A percentile compares a stretch with the other conserved stretches of the same genome.
These are phyloP conservation scores for Apiospora rasikravindrae DNA, from an alignment of 2,329 filamentous ascomycete genomes.

Conservation along the genomic window DNA sequence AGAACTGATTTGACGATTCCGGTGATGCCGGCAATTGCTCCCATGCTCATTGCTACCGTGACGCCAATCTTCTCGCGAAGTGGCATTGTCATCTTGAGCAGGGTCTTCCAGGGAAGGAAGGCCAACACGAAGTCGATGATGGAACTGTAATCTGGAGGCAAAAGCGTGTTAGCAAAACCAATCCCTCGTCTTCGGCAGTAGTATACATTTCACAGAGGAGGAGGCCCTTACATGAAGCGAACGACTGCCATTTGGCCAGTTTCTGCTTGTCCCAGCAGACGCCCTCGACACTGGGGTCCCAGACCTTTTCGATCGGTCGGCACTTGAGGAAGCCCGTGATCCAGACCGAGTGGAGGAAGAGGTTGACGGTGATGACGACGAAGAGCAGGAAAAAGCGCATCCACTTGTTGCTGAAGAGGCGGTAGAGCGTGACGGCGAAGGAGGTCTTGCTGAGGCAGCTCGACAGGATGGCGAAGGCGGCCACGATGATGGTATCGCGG, in stretches of 20 bases:
- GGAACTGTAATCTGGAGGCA: constrained; percentile 38
- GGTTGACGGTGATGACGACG: constrained; percentile 29
- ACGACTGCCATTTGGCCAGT: constrained; percentile 37
- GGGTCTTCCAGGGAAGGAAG: constrained; percentile 40
- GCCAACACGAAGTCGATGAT: constrained; percentile 42
- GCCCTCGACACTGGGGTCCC: constrained; percentile 33
- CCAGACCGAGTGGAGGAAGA: constrained; percentile 37
- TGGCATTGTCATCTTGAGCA: constrained; percentile 40
- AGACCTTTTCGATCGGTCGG: constrained; percentile 35
- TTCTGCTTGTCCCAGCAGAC: constrained; percentile 37
- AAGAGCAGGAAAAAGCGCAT: constrained; percentile 37
- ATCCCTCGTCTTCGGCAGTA: too few species aligned
- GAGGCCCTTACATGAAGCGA: constrained; percentile 37
- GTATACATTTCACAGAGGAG: not conserved
- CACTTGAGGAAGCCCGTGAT: constrained; percentile 42
- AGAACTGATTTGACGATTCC: constrained; percentile 42
- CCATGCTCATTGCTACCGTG: constrained; percentile 43
- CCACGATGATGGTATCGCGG: constrained; percentile 30
- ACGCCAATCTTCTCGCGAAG: constrained; percentile 42
- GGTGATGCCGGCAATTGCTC: constrained; percentile 39
- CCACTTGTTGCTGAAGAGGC: constrained; percentile 31
- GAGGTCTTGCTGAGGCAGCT: constrained; percentile 31
- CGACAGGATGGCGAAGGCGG: constrained; percentile 29
- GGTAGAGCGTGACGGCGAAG: constrained; percentile 31
- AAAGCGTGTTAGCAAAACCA: constrained; percentile 14